These are phyloP conservation scores for Penicillium sp. DNA, from an alignment of 2,329 filamentous ascomycete species.

Conservation along the genomic window DNA sequence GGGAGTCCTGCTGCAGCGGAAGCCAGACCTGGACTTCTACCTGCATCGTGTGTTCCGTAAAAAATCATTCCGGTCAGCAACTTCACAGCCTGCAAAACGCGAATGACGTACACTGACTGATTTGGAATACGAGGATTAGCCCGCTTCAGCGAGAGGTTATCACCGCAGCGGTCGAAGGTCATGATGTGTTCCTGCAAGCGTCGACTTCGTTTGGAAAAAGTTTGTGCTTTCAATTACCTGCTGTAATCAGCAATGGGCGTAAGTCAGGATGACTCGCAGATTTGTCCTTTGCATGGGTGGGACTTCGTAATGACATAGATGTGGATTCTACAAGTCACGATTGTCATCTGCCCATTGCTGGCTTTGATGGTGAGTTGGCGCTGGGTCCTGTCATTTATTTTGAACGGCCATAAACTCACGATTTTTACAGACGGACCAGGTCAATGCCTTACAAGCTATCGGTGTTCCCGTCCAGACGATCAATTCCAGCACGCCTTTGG, in stretches of 20 bases:
- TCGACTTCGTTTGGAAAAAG: constrained; percentile 74
- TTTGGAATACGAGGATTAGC: constrained; percentile 38
- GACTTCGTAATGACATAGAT: constrained; percentile 8
- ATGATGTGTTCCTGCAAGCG: constrained; percentile 91
- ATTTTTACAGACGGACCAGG: constrained; percentile 71
- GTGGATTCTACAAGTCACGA: constrained; percentile 56
- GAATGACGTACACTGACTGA: too few relatives aligned
- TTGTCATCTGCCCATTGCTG: constrained; percentile 82
- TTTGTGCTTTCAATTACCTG: constrained; percentile 85
- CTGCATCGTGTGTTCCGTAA: constrained; percentile 69
- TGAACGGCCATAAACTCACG: background rate
- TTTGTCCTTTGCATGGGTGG: too few relatives aligned
- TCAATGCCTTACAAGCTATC: constrained; percentile 67
- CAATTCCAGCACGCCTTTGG: constrained; percentile 69
- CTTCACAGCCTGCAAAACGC: background rate
- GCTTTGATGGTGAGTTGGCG: constrained; percentile 68
- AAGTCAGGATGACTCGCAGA: constrained; percentile 31
- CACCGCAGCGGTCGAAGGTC: constrained; percentile 66
- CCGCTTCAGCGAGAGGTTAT: constrained; percentile 87
- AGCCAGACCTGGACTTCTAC: constrained; percentile 65
- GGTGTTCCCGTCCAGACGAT: constrained; percentile 77
- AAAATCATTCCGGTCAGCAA: constrained; percentile 59
- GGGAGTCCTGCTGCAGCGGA: constrained; percentile 22
- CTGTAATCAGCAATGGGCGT: constrained; percentile 81
- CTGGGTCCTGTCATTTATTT: too few relatives aligned